These are phyloP conservation scores for Ceratocystis diversiconidia DNA, from an alignment of 2,329 filamentous ascomycete genomes.

Conservation along the genomic window DNA sequence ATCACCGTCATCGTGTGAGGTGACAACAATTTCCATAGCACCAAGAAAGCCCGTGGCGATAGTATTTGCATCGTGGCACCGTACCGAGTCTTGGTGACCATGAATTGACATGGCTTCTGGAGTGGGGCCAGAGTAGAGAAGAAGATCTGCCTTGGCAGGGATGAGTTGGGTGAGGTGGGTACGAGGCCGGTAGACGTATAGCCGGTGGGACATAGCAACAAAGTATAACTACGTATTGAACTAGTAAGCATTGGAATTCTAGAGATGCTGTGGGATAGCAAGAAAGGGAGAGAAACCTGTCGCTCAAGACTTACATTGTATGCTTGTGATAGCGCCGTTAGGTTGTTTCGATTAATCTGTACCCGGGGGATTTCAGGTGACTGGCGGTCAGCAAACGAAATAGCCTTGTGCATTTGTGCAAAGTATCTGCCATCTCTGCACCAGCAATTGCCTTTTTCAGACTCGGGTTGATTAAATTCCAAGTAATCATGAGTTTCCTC, in stretches of 20 bases:
- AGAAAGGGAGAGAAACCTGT: neutral
- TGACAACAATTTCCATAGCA: constrained; percentile 51
- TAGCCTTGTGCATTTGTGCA: neutral
- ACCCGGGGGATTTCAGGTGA: constrained; percentile 18
- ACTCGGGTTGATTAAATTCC: too few relatives aligned
- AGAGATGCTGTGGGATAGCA: neutral
- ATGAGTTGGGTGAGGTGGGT: constrained; percentile 35
- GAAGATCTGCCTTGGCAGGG: constrained; percentile 33
- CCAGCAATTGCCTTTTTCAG: neutral
- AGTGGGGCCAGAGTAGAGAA: constrained; percentile 33
- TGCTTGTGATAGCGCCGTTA: constrained; percentile 43
- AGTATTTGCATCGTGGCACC: constrained; percentile 53
- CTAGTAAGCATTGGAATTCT: neutral
- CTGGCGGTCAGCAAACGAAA: neutral
- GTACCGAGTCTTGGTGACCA: constrained; percentile 38
- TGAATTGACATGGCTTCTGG: constrained; percentile 28
- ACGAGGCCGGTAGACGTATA: constrained; percentile 42
- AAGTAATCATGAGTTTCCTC: neutral
- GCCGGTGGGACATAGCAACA: constrained; percentile 40
- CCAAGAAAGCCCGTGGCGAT: constrained; percentile 56
- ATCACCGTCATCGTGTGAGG: constrained; percentile 62
- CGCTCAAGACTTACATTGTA: constrained; percentile 34
- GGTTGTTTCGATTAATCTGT: constrained; percentile 36
- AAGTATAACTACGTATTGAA: constrained; percentile 39
- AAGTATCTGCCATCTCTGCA: neutral